These are phyloP conservation scores for Vitis hybrid DNA, from an alignment of 177 flowering plant species.

Conservation along the genomic window DNA sequence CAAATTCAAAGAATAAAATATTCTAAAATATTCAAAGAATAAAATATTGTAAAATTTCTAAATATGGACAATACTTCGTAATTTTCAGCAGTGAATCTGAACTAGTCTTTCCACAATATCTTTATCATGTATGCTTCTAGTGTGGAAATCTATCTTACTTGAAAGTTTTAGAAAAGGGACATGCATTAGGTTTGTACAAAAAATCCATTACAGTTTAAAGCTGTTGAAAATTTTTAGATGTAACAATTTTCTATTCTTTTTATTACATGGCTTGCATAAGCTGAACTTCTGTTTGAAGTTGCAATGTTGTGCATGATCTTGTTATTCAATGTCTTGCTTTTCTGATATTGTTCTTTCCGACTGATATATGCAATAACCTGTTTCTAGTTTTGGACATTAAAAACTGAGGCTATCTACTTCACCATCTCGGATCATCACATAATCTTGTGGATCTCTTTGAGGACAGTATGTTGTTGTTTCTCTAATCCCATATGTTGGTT, in stretches of 20 bases:
- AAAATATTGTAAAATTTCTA: no score
- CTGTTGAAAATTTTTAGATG: no score
- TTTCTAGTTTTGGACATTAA: background rate
- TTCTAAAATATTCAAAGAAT: no score
- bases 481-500: background rate
- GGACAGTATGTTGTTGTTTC: constrained; percentile 3
- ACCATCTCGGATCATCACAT: background rate
- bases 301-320: background rate
- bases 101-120: no score
- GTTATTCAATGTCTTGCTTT: background rate
- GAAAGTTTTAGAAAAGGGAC: no score
- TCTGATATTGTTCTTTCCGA: background rate
- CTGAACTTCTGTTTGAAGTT: background rate
- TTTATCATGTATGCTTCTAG: no score
- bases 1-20: no score
- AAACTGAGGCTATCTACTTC: constrained; percentile 4
- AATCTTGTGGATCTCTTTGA: background rate
- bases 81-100: no score
- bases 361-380: background rate
- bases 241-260: background rate
- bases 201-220: background rate
- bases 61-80: no score
- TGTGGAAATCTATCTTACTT: no score
- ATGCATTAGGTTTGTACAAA: background rate
- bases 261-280: background rate